Base-by-base conservation (phyloP, 2,329 filamentous ascomycete genomes). In the Herpotrichia juniperi region DNA sequence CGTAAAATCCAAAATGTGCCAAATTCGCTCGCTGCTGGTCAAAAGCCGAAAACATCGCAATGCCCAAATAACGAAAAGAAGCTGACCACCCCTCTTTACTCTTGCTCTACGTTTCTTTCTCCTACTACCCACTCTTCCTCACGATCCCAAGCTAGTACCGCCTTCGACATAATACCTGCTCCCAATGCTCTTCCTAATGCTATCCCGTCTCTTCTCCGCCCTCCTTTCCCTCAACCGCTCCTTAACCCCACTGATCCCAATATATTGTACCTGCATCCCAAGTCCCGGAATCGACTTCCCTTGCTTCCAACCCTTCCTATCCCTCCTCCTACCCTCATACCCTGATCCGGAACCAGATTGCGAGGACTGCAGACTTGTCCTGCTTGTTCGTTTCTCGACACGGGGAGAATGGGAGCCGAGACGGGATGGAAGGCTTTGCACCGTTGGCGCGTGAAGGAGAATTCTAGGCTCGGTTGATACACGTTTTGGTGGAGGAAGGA, bases 131-230 rank as follows among this genome's bases (percentile, higher is more conserved):
- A 10, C 8, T 19, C 9, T 21, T 19, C 40, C n/a, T 25, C 37
- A 16, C 30, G 24, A 31, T 4, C 10, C 25, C 6, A 43, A n/a
- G 22, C n/a, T 24, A 3, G 26, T 39, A 14, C 34, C 52, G 2
- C 55, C 52, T 42, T 73, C 69, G 14, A 69, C 59, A 48, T 69
- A 76, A 62, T 76, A 74, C 49, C 74, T 71, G 14, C 69, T 68
- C 1, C 80, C 79, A 62, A 87, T 87, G 49, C 78, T 82, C 49
- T 78, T 76, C 56, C 83, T 79, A 45, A 87, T 70, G 51, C 73
- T 77, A 55, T 82, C 76, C 53, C 84, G 74, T 53, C 81, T 72
- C 57, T 77, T 80, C 65, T 86, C 81, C 46, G 77, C 75, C 55
- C 73, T 77, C 48, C 74, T 71, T 63, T 79, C 76, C 31, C 73